phyloP scores from a whole-genome alignment of 2,329 filamentous ascomycete genomes.

The Talaromyces albobiverticillius region DNA sequence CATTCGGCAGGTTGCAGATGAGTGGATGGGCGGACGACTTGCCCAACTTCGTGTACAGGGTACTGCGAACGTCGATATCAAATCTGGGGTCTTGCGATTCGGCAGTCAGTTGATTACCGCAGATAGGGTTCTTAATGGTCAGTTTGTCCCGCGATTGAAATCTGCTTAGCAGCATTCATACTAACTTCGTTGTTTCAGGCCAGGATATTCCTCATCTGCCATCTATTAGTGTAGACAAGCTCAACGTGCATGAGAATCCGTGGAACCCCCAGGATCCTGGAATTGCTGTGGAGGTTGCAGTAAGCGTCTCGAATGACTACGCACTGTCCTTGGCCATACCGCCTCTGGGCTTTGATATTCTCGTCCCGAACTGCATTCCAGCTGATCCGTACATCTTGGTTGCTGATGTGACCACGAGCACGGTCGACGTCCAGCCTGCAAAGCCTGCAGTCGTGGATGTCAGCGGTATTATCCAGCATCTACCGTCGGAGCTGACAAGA shows the following conservation, averaged over 20 bases:
- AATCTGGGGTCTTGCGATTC: conserved; percentile 74
- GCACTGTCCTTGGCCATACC: conserved; percentile 75
- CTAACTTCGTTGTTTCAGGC: conserved; percentile 28
- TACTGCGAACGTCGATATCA: conserved; percentile 69
- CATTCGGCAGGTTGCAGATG: conserved; percentile 76
- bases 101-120: conserved; percentile 75
- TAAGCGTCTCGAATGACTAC: conserved; percentile 72
- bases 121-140: conserved; percentile 78
- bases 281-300: conserved; percentile 75
- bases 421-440: conserved; percentile 66
- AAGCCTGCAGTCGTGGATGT: conserved; percentile 67
- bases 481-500: conserved; percentile 70
- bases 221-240: conserved; percentile 73
- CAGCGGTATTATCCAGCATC: conserved; percentile 66
- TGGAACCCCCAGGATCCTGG: conserved; percentile 55
- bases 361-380: conserved; percentile 76
- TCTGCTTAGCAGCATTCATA: neutral
- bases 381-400: conserved; percentile 73
- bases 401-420: conserved; percentile 69
- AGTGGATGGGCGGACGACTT: conserved; percentile 81
- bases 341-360: conserved; percentile 75
- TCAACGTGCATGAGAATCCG: conserved; percentile 72
- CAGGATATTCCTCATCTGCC: conserved; percentile 73
- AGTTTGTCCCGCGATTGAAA: conserved; percentile 52
- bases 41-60: conserved; percentile 69